Base-by-base conservation (phyloP, 176 grass and related monocot genomes). In the Aegilops umbellulata region DNA sequence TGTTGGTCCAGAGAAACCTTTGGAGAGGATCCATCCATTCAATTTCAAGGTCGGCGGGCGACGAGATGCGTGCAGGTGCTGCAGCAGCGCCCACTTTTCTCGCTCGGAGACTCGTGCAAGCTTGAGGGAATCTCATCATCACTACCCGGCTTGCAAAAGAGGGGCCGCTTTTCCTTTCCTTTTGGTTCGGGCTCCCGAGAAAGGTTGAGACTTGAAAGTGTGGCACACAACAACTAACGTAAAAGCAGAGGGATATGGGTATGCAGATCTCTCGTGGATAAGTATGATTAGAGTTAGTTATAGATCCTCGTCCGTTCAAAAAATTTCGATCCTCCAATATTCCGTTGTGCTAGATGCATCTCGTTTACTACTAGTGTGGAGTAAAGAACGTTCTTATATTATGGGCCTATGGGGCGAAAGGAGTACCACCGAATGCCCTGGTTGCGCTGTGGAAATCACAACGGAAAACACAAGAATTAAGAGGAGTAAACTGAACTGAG, bases 1-100 rank as follows among this genome's bases (percentile, higher is more conserved):
- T 38, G 36, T 58, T 82, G 84, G 84, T 66, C 79, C 64, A 84
- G 74, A 67, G 23, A 80, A 61, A 57, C 47, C 69, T 77, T 47
- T 81, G 5, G 63, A n/a, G 19, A 23, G 65, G n/a, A 46, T 42
- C 14, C 35, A 15, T 72, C 17, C 12, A 30, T 63, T 31, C 31
- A 29, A 6, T 35, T 36, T 36, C 29, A 83, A 58, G 79, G 36
- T 31, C 41, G 55, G 65, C 24, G 31, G 82, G 30, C 74, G 51
- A 72, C 63, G 78, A 82, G 72, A 36, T 60, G 77, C 61, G 22
- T 78, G 71, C 71, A 57, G 22, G 71, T 49, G 24, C 69, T 25
- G 39, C 22, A 15, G 78, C 16, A 41, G 65, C 42, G 12, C 42
- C 29, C 11, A 76, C 35, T n/a, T 80, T 83, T 80, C 35, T 36